Conservation (phyloP, 345 rosid genomes). For the Hibiscus tridactylites region DNA sequence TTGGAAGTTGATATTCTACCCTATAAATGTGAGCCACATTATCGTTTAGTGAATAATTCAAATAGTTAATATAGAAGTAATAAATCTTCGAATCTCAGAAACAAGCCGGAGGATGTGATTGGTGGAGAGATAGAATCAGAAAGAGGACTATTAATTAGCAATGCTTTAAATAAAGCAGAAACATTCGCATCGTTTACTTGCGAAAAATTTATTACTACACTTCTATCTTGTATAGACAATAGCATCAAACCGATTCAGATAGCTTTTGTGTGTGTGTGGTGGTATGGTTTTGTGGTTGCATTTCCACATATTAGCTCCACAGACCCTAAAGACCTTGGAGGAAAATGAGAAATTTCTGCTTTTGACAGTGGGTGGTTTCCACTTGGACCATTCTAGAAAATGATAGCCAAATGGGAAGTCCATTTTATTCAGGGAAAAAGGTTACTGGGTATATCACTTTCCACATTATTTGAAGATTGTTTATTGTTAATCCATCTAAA, state of each 20-base stretch:
- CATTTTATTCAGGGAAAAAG: too few relatives aligned
- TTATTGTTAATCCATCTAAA: not conserved
- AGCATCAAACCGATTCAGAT: not conserved
- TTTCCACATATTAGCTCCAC: not conserved
- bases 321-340: not conserved
- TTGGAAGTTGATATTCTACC: conserved; percentile 93
- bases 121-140: not conserved
- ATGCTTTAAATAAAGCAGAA: not conserved
- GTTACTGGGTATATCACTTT: not conserved
- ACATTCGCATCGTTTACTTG: not conserved
- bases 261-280: not conserved
- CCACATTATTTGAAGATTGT: not conserved
- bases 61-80: not conserved
- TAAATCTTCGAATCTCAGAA: not conserved
- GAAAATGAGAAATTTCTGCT: not conserved
- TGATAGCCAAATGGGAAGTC: not conserved
- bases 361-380: not conserved
- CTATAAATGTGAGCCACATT: conserved; percentile 34
- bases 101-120: not conserved
- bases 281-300: not conserved
- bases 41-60: conserved; percentile 3
- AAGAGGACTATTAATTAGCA: not conserved
- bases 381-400: not conserved
- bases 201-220: too few relatives aligned
- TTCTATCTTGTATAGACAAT: too few relatives aligned